phyloP scores from a whole-genome alignment of 257 asterid species.

The Linaria vulgaris region DNA sequence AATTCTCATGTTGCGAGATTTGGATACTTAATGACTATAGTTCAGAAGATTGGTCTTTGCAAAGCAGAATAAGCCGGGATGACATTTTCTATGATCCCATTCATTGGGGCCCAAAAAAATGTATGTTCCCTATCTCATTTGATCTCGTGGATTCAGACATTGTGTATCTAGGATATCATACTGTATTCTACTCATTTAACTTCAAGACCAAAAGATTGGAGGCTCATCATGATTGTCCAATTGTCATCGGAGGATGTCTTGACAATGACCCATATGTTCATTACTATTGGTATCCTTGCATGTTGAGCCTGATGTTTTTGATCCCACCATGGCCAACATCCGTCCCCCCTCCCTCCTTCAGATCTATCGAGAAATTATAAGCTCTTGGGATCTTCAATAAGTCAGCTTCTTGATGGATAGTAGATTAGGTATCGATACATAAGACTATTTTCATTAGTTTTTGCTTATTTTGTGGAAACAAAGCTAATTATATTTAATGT shows the following conservation, averaged over 20 bases:
- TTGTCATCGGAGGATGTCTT: neutral
- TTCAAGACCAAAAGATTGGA: neutral
- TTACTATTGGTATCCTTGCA: no score
- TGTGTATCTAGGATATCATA: neutral
- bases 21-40: neutral
- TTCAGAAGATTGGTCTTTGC: conserved; percentile 1
- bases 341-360: neutral
- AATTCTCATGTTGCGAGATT: neutral
- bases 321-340: neutral
- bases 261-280: neutral
- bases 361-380: neutral
- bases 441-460: no score
- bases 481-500: no score
- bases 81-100: neutral
- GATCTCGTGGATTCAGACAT: neutral
- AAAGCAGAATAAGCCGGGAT: neutral
- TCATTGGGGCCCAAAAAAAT: neutral
- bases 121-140: neutral
- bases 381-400: neutral
- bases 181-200: neutral
- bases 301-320: neutral
- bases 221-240: neutral
- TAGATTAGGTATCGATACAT: no score
- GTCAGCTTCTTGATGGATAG: no score
- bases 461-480: no score